Percentiles rank a stretch among this genome's conserved stretches.
These are phyloP conservation scores for Hyaloscypha bicolor DNA, from an alignment of 495 filamentous ascomycete genomes.

Conservation along the genomic window DNA sequence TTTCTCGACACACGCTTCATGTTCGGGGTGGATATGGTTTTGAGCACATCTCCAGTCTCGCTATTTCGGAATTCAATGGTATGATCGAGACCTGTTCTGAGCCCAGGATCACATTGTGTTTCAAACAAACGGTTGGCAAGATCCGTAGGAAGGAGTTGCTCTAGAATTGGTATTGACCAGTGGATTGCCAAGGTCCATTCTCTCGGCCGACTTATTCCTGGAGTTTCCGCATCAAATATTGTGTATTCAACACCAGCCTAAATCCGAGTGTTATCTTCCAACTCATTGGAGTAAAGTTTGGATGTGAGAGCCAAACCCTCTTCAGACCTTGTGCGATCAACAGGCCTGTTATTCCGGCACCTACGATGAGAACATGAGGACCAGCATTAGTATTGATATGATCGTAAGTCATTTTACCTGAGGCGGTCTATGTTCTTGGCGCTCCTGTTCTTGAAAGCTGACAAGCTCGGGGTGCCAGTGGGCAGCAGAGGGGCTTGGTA, in stretches of 20 bases:
- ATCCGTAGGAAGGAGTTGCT: slow-evolving; percentile 9
- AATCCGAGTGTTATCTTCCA: background rate
- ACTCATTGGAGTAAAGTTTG: background rate
- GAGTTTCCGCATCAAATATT: slow-evolving; percentile 14
- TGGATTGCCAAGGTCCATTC: slow-evolving; percentile 19
- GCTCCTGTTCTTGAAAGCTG: too few species aligned
- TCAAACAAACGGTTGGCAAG: background rate
- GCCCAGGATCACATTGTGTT: slow-evolving; percentile 3
- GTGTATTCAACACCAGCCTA: slow-evolving; percentile 14
- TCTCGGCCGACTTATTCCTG: background rate
- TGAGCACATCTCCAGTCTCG: slow-evolving; percentile 18
- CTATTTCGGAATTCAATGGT: slow-evolving; percentile 1
- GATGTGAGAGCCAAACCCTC: slow-evolving; percentile 2
- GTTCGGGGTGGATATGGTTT: background rate
- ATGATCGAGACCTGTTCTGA: background rate
- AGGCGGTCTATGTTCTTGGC: too few species aligned
- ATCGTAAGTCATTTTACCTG: too few species aligned
- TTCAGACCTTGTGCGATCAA: slow-evolving; percentile 42
- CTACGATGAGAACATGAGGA: slow-evolving; percentile 85
- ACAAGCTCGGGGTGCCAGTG: too few species aligned
- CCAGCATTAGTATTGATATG: background rate
- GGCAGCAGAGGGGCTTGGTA: too few species aligned
- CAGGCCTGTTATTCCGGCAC: slow-evolving; percentile 76
- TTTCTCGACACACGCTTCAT: slow-evolving; percentile 3
- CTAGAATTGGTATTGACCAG: slow-evolving; percentile 13